These are phyloP conservation scores for Leavenworthia alabamica DNA, from an alignment of 345 rosid species.

Conservation along the genomic window DNA sequence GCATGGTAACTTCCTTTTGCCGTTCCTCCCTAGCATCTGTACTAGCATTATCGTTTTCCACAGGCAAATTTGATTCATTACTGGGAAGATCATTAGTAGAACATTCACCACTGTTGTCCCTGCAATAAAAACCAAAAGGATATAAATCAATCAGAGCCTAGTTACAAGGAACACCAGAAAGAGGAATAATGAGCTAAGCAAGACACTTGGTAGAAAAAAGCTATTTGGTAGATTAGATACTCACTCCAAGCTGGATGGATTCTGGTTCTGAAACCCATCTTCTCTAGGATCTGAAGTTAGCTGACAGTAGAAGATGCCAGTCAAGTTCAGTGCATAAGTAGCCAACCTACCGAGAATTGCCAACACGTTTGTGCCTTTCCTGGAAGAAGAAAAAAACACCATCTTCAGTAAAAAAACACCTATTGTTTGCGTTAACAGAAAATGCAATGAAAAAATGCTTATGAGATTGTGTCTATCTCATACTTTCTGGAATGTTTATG, in stretches of 20 bases:
- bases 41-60: slow-evolving; percentile 24
- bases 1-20: slow-evolving; percentile 34
- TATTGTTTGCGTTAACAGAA: not conserved
- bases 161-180: slow-evolving; percentile 6
- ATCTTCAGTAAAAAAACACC: not conserved
- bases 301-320: slow-evolving; percentile 71
- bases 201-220: not conserved
- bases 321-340: slow-evolving; percentile 58
- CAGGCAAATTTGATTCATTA: slow-evolving; percentile 25
- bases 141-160: not conserved
- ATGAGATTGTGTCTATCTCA: slow-evolving; percentile 6
- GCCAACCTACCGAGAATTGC: slow-evolving; percentile 60
- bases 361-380: slow-evolving; percentile 65
- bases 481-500: slow-evolving; percentile 71
- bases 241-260: slow-evolving; percentile 48
- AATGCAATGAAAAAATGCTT: slow-evolving; percentile 3
- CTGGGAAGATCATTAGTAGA: slow-evolving; percentile 16
- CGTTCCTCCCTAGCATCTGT: slow-evolving; percentile 24
- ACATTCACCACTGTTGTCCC: slow-evolving; percentile 35
- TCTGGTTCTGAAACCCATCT: slow-evolving; percentile 34
- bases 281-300: slow-evolving; percentile 37
- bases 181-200: not conserved
- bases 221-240: slow-evolving; percentile 23
- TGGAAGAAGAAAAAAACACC: slow-evolving; percentile 13
- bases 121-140: slow-evolving; percentile 33